Evolutionary conservation across 257 asterid genomes (phyloP), one percentile per base, ranked within the genome.

Genomic region (Jacaranda copaia): DNA sequence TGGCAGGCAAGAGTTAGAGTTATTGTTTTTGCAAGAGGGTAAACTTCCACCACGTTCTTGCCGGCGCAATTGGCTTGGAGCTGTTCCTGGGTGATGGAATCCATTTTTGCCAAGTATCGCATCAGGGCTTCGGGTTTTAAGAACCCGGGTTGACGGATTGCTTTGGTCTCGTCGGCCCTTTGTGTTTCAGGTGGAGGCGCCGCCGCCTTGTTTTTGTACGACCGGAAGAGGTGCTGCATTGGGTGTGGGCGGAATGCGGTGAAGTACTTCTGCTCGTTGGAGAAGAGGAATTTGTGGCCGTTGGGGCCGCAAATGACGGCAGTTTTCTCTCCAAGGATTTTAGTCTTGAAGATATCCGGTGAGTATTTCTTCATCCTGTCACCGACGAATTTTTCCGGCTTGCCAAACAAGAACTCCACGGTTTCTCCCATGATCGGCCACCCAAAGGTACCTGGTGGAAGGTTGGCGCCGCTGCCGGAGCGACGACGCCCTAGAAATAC

Each of bases 371-470:
- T 77, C 93, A 91, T 91, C 7, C 97, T 58, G 16, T 85, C 84
- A 45, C 77, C 83, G 5, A 91, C 92, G 77, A 91, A 91, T 0
- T 83, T 84, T 51, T 89, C 96, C 11, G 97, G 96, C 71, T 79
- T 87, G 0, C 92, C 87, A 20, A 77, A 85, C 8, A 91, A 72
- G 79, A 91, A 88, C 3, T 86, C 89, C 0, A 87, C 16, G 10
- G 89, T 75, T 78, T 92, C 96, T 5, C 96, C 97, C 0, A 87
- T 35, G 20, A 89, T 1, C 0, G 96, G 97, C 93, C 92, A 92
- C 1, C 97, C 97, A 39, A 87, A 91, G 86, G 84, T 89, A 5
- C 96, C 97, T 2, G 97, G 96, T 1, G 97, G 96, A 10, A 89
- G 89, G 3, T 71, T 79, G n/a, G 42, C 39, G 2, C 39, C 46